These are phyloP conservation scores for Penicillium concentricum DNA, from an alignment of 2,329 filamentous ascomycete genomes.

Conservation along the genomic window DNA sequence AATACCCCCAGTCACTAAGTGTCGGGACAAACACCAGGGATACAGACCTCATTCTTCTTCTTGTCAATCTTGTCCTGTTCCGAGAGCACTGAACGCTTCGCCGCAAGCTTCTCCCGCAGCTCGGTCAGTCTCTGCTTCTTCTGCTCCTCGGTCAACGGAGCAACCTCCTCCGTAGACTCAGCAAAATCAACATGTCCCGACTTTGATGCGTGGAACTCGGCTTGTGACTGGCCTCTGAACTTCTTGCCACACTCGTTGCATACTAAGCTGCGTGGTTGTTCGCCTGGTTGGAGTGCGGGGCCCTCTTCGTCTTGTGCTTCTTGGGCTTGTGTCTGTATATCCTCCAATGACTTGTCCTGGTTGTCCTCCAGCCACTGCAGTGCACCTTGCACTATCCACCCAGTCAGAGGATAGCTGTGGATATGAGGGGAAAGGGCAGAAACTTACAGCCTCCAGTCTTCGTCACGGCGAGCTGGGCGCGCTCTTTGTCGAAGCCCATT, in stretches of 20 bases:
- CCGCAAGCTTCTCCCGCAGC: conserved; percentile 67
- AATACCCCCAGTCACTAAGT: neutral
- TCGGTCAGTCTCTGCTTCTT: conserved; percentile 78
- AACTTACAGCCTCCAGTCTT: conserved; percentile 73
- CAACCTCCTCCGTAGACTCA: conserved; percentile 89
- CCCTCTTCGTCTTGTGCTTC: conserved; percentile 58
- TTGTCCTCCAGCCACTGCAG: conserved; percentile 94
- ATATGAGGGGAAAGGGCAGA: neutral
- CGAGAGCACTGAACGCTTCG: conserved; percentile 68
- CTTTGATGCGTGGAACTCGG: conserved; percentile 87
- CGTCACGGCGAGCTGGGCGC: conserved; percentile 79
- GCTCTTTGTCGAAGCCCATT: conserved; percentile 78
- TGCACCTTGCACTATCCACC: conserved; percentile 70
- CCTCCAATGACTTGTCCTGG: conserved; percentile 80
- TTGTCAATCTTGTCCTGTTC: conserved; percentile 75
- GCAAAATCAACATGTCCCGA: conserved; percentile 89
- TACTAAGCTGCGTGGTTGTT: conserved; percentile 74
- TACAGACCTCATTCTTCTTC: conserved; percentile 75
- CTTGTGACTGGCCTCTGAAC: conserved; percentile 77
- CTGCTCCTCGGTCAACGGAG: conserved; percentile 86
- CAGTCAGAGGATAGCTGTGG: conserved; percentile 11
- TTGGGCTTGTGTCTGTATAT: conserved; percentile 63
- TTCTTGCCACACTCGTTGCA: conserved; percentile 96
- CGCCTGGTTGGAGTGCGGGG: conserved; percentile 67
- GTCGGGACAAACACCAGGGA: neutral